Conservation (phyloP, 2,329 filamentous ascomycete species). For the Coniochaeta sp. region DNA sequence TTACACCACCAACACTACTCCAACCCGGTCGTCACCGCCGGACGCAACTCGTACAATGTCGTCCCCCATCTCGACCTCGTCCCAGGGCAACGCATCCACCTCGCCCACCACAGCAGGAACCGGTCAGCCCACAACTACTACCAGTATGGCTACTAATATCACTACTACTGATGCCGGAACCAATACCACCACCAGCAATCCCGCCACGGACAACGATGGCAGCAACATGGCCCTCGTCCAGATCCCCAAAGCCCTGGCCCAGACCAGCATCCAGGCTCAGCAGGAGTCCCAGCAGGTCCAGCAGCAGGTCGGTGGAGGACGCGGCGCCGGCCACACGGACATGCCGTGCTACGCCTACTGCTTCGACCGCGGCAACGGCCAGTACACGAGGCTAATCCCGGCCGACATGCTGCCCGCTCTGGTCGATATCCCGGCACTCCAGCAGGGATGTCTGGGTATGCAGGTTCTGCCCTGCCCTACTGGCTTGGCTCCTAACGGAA, state of each 20-base stretch:
- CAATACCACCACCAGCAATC: too few species aligned
- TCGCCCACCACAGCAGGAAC: neutral
- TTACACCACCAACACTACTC: neutral
- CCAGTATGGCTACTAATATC: too few species aligned
- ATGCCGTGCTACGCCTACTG: slow-evolving; percentile 38
- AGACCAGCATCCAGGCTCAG: neutral
- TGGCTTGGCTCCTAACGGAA: slow-evolving; percentile 28
- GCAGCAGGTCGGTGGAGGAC: neutral
- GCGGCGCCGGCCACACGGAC: slow-evolving; percentile 7
- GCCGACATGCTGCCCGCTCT: slow-evolving; percentile 44
- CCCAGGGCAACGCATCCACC: neutral
- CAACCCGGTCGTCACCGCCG: neutral
- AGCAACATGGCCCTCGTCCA: neutral
- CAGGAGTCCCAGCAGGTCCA: neutral
- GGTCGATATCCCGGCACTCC: slow-evolving; percentile 33
- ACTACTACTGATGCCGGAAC: neutral
- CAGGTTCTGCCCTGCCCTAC: slow-evolving; percentile 37
- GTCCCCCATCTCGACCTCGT: neutral
- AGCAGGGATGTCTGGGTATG: slow-evolving; percentile 34
- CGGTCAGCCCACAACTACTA: neutral
- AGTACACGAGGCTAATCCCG: slow-evolving; percentile 46
- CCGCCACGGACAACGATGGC: neutral
- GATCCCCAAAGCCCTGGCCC: neutral
- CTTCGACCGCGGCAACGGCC: slow-evolving; percentile 45
- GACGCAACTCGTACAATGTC: neutral